phyloP scores from a whole-genome alignment of 1,284 basidiomycete genomes.

The Phlebopus sp. region DNA sequence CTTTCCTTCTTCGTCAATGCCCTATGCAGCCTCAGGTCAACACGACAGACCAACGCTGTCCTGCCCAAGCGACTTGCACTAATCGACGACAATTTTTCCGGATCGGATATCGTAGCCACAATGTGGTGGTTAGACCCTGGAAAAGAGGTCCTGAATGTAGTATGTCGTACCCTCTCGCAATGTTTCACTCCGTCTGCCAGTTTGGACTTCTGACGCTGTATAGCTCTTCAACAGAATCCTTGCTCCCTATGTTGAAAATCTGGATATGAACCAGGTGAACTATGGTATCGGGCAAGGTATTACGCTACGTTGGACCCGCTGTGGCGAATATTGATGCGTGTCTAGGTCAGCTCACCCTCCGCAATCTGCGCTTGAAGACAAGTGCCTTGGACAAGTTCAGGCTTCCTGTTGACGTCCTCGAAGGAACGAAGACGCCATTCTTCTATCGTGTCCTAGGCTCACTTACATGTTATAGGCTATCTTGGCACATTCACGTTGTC shows the following conservation, averaged over 20 bases:
- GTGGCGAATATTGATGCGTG: constrained; percentile 8
- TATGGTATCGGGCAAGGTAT: constrained; percentile 91
- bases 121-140: constrained; percentile 83
- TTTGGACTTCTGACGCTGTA: constrained; percentile 1
- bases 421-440: constrained; percentile 52
- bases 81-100: neutral
- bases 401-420: constrained; percentile 93
- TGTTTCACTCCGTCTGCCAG: constrained; percentile 2
- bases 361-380: constrained; percentile 86
- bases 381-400: constrained; percentile 95
- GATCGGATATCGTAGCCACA: constrained; percentile 21
- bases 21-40: constrained; percentile 19
- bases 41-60: too few species aligned
- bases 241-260: constrained; percentile 94
- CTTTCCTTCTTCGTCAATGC: constrained; percentile 30
- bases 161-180: constrained; percentile 40
- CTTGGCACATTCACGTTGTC: constrained; percentile 91
- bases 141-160: constrained; percentile 75
- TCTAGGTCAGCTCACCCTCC: constrained; percentile 80
- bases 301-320: neutral
- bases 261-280: constrained; percentile 94
- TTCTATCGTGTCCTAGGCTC: neutral
- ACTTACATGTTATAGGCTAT: constrained; percentile 58
- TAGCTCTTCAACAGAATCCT: constrained; percentile 91
- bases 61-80: neutral